Evolutionary conservation across 1,284 basidiomycete genomes (phyloP).

Genomic region (Rhodotorula sp.): DNA sequence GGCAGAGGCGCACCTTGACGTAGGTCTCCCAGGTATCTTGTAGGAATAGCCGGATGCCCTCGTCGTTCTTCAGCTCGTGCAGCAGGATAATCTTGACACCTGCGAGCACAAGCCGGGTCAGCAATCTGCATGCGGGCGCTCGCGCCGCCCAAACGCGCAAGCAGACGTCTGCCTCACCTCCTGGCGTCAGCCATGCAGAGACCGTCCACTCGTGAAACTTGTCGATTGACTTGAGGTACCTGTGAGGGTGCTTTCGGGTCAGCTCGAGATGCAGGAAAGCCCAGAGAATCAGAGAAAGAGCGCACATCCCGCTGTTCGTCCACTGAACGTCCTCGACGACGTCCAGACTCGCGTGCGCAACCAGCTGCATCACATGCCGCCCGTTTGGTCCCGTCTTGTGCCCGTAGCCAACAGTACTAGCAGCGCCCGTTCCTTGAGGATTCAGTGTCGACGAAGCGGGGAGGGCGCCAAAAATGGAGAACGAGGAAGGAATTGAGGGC

Average conservation of each 20-base stretch:
- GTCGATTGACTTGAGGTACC: constrained; percentile 89
- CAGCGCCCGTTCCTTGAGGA: not conserved
- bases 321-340: constrained; percentile 86
- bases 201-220: constrained; percentile 97
- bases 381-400: constrained; percentile 39
- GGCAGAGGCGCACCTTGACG: constrained; percentile 68
- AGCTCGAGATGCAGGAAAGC: not conserved
- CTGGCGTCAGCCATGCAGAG: constrained; percentile 87
- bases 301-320: constrained; percentile 79
- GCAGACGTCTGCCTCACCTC: constrained; percentile 62
- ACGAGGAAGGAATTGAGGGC: constrained; percentile 23
- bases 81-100: constrained; percentile 87
- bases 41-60: constrained; percentile 86
- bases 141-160: not conserved
- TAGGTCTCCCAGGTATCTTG: constrained; percentile 92
- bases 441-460: not conserved
- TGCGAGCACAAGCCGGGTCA: constrained; percentile 45
- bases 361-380: constrained; percentile 90
- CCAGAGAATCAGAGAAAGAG: not conserved
- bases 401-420: constrained; percentile 34
- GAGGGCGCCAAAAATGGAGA: constrained; percentile 39
- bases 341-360: constrained; percentile 88
- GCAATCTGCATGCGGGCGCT: constrained; percentile 21
- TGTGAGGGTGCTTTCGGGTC: constrained; percentile 48
- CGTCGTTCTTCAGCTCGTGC: constrained; percentile 92